phyloP scores from a whole-genome alignment of 257 asterid genomes.

The Misopates orontium region DNA sequence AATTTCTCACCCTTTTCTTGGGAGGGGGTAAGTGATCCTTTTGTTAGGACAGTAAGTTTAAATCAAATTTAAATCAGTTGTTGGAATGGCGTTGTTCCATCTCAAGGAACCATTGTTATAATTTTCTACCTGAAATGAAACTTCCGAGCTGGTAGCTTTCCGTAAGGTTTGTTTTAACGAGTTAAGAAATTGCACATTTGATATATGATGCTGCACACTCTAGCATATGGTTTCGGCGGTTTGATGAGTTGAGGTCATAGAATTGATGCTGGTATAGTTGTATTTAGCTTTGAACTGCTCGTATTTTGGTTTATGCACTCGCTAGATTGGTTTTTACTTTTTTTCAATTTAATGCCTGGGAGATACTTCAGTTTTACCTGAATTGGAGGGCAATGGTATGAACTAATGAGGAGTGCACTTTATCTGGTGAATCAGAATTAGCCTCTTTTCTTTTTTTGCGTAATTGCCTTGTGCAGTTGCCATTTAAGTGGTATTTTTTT shows the following conservation, averaged over 20 bases:
- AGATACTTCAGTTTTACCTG: constrained; percentile 2
- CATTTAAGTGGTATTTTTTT: background rate
- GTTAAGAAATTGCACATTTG: background rate
- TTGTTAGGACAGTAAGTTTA: background rate
- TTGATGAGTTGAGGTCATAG: too few species aligned
- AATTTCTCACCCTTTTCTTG: background rate
- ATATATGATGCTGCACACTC: too few species aligned
- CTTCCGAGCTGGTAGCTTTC: background rate
- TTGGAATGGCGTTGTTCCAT: background rate
- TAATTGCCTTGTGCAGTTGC: background rate
- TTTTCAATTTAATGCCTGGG: background rate
- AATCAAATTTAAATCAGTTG: background rate
- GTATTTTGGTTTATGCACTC: too few species aligned
- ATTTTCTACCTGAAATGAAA: constrained; percentile 10
- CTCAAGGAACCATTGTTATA: background rate
- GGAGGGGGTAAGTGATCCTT: background rate
- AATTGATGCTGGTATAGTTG: too few species aligned
- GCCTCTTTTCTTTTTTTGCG: too few species aligned
- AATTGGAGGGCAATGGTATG: background rate
- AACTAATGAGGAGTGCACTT: background rate
- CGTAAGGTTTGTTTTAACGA: background rate
- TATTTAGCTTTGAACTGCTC: too few species aligned
- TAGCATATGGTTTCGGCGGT: too few species aligned
- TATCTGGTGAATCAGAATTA: background rate
- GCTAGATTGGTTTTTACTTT: too few species aligned